Base-by-base conservation (phyloP, 495 filamentous ascomycete genomes). In the Podospora comata region DNA sequence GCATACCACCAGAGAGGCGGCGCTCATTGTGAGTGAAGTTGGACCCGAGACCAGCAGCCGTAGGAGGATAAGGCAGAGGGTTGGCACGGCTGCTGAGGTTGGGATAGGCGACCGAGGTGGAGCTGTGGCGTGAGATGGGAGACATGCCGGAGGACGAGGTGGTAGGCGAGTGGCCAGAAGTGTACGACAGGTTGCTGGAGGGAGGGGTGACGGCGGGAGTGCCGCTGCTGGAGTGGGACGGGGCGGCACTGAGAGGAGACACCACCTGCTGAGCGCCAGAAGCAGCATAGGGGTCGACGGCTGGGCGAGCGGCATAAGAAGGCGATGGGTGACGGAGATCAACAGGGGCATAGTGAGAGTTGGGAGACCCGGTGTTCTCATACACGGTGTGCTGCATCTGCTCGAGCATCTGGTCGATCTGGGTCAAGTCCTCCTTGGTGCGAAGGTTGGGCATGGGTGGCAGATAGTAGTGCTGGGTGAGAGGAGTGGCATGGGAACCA, bases 321-420 rank as follows among this genome's bases (percentile, higher is more conserved):
- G 93, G 92, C n/a, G 91, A 92, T 66, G 92, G 84, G 26, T 88
- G 81, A 65, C 92, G 90, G 75, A 89, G 90, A 76, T 85, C 85
- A 68, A 88, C 72, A 16, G 79, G 73, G 16, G 74, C 67, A 32
- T 81, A 81, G 30, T 79, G 77, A 1, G 80, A 73, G 62, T 62
- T 78, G 20, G 78, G 72, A 74, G 79, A 76, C 73, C 91, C 90
- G 26, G 93, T 88, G 73, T 87, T 94, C 78, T 97, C 94, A 76
- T 97, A 98, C 30, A 97, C 90, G 7, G 94, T 97, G 69, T 88
- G 85, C 73, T 97, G 93, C 84, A 98, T 93, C 79, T 97, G 92
- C 78, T 97, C 92, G 53, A 99, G 84, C 81, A 97, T 90, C 68
- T 93, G 89, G 78, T 98, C 94, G 75, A 97, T 91, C 75, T 94